These are phyloP conservation scores for Aspergillus cristatus DNA, from an alignment of 495 filamentous ascomycete genomes.

Conservation along the genomic window DNA sequence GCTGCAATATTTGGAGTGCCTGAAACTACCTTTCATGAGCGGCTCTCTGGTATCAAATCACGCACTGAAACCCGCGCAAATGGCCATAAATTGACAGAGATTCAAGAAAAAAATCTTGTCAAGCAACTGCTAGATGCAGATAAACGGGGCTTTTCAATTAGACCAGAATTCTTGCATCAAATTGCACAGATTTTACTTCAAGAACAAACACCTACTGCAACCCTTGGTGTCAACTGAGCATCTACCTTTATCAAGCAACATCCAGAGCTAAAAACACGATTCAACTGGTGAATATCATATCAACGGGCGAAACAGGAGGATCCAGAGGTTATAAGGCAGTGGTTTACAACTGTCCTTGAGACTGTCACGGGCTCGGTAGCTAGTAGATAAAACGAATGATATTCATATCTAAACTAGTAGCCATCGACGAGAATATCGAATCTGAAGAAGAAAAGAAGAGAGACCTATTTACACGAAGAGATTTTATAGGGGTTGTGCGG, in stretches of 20 bases:
- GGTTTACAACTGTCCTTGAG: slow-evolving; percentile 4
- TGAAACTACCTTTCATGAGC: background rate
- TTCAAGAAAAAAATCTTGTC: slow-evolving; percentile 6
- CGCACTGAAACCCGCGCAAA: slow-evolving; percentile 4
- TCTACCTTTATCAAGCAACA: background rate
- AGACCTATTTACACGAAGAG: too few species aligned
- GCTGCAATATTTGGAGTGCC: background rate
- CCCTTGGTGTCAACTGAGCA: slow-evolving; percentile 1
- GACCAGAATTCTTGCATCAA: slow-evolving; percentile 5
- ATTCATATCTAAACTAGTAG: too few species aligned
- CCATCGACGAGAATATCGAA: too few species aligned
- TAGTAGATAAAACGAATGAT: slow-evolving; percentile 1
- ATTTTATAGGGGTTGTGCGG: too few species aligned
- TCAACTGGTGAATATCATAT: slow-evolving; percentile 2
- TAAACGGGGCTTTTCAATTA: slow-evolving; percentile 7
- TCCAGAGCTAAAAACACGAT: slow-evolving; percentile 3
- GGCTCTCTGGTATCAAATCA: background rate
- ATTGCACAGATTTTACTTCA: slow-evolving; percentile 6
- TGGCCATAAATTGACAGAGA: slow-evolving; percentile 4
- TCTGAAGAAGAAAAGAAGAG: too few species aligned
- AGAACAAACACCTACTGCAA: background rate
- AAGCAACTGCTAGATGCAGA: slow-evolving; percentile 8
- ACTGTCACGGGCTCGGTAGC: too few species aligned
- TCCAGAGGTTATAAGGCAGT: slow-evolving; percentile 5
- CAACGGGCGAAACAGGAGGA: slow-evolving; percentile 2